Base-by-base conservation (phyloP, 108 stramenopile species). In the Asterionellopsis glacialis region DNA sequence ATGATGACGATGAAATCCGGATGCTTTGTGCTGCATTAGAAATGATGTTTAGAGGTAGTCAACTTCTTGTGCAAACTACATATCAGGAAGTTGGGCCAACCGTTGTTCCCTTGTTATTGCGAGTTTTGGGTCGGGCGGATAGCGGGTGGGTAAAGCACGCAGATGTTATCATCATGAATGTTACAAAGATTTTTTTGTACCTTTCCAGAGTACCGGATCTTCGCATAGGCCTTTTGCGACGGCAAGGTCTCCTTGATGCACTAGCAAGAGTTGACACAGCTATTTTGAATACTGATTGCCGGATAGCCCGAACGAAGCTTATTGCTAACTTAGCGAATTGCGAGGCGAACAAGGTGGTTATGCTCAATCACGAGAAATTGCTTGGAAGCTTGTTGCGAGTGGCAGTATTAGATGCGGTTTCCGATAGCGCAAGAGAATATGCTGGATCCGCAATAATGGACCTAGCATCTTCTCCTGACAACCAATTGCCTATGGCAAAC, bases 401-500 rank as follows among this genome's bases (percentile, higher is more conserved):
- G 13, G 88, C 86, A 4, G 78, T 79, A 28, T 57, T 82, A 21
- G 86, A 93, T 57, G 65, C 69, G 25, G 33, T 33, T 33, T 79
- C 79, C 0, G 86, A 87, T 33, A 51, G 28, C 23, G 84, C 77
- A 13, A 64, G 83, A 51, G 85, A 88, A 65, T 83, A 86, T 53
- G 91, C 88, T 15, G 64, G 75, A n/a, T 58, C 75, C 12, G 74
- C 87, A 0, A 55, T 93, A n/a, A 89, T 89, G 86, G 91, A 93
- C 67, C 56, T 93, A 65, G 84, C 88, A 15, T 74, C 72, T 11
- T 74, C 79, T 38, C 73, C 84, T 22, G 69, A 70, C 18, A 88
- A 83, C 62, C 91, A 93, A 69, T 67, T 77, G 22, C 27, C 56
- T 6, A 89, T 93, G 91, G 84, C 82, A 11, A 61, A 74, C 26